Conservation (phyloP, 2,329 filamentous ascomycete genomes). For the Epichloe coenophiala region DNA sequence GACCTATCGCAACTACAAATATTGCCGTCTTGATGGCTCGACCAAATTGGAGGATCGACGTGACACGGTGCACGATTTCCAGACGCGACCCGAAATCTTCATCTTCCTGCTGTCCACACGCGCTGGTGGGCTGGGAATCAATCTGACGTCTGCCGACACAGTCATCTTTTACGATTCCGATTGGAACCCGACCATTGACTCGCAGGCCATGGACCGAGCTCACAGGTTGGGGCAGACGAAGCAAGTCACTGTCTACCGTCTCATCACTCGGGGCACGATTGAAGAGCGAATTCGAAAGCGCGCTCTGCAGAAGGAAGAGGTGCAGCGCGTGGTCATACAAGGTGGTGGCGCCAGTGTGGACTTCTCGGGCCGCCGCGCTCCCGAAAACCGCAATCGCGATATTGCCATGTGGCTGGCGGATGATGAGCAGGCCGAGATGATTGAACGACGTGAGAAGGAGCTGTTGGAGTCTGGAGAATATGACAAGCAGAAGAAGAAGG, state of each 20-base stretch:
- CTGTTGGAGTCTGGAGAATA: too few relatives aligned
- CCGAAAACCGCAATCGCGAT: too few relatives aligned
- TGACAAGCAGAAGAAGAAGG: too few relatives aligned
- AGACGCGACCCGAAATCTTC: slow-evolving; percentile 86
- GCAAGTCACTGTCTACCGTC: slow-evolving; percentile 92
- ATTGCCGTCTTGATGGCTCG: slow-evolving; percentile 88
- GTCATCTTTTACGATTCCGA: slow-evolving; percentile 99
- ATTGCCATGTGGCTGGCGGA: too few relatives aligned
- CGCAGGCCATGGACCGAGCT: slow-evolving; percentile 96
- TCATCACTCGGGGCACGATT: slow-evolving; percentile 93
- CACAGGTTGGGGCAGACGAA: slow-evolving; percentile 93
- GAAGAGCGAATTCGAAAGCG: slow-evolving; percentile 97
- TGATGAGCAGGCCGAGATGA: too few relatives aligned
- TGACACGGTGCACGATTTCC: slow-evolving; percentile 94
- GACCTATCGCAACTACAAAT: slow-evolving; percentile 98
- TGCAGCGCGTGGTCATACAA: too few relatives aligned
- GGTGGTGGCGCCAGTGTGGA: too few relatives aligned
- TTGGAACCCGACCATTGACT: slow-evolving; percentile 98
- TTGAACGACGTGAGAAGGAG: too few relatives aligned
- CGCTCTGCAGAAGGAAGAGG: too few relatives aligned
- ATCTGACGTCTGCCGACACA: slow-evolving; percentile 88
- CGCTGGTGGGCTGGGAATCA: slow-evolving; percentile 95
- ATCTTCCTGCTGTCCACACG: slow-evolving; percentile 93
- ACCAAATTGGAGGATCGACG: slow-evolving; percentile 95
- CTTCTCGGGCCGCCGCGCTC: too few relatives aligned